Percentiles rank a stretch among this genome's conserved stretches.
phyloP scores from a whole-genome alignment of 83 land plant species.

The Isoetes engelmannii region DNA sequence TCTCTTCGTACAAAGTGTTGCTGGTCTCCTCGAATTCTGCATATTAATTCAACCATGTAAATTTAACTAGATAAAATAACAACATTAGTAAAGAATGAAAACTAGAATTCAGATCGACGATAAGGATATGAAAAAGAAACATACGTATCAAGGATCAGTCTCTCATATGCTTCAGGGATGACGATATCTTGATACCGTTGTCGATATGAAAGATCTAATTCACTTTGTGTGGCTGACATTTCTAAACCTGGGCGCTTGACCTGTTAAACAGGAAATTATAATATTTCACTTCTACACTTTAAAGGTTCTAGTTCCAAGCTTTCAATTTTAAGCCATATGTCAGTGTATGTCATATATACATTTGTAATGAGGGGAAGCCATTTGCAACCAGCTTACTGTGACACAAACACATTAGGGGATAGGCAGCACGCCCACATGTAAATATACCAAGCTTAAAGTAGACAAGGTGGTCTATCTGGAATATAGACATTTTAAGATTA shows the following conservation, averaged over 20 bases:
- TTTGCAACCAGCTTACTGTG: no score
- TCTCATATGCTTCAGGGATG: conserved; percentile 98
- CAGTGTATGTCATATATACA: no score
- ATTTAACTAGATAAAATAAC: not conserved
- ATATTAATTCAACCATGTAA: not conserved
- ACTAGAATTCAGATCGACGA: not conserved
- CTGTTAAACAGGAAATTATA: conserved; percentile 34
- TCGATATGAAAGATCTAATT: conserved; percentile 81
- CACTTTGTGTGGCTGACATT: conserved; percentile 89
- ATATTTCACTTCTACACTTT: not conserved
- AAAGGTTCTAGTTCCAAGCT: not conserved
- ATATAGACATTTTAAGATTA: not conserved
- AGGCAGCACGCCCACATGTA: not conserved
- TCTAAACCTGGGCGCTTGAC: conserved; percentile 93
- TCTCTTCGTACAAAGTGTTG: conserved; percentile 97
- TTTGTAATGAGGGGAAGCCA: no score
- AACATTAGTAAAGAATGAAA: not conserved
- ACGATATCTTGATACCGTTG: conserved; percentile 73
- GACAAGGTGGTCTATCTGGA: conserved; percentile 3
- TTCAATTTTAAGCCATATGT: not conserved
- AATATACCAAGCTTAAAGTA: not conserved
- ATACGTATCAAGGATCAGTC: conserved; percentile 90
- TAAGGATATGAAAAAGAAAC: not conserved
- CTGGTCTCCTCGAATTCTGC: conserved; percentile 93
- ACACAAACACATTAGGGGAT: no score